Percentiles rank a stretch among this genome's conserved stretches.
Evolutionary conservation across 805 yeast species (phyloP).

Genomic region (Teunomyces kruisii): DNA sequence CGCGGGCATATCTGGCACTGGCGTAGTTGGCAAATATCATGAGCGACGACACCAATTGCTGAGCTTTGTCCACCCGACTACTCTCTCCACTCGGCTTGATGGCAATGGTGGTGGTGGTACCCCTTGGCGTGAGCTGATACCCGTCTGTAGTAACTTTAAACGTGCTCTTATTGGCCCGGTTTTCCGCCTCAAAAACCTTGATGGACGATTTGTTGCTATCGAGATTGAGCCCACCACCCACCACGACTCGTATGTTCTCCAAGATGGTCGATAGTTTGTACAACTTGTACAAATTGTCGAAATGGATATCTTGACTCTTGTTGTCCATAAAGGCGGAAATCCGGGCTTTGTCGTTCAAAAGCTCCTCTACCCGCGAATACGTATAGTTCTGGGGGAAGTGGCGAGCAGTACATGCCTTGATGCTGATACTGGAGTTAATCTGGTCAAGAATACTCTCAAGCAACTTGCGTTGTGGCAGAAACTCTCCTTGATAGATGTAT

Average conservation of each 20-base stretch:
- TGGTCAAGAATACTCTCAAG: conserved; percentile 3
- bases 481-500: conserved; percentile 12
- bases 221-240: conserved; percentile 23
- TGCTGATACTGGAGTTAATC: conserved; percentile 16
- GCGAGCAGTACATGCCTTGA: conserved; percentile 24
- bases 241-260: conserved; percentile 19
- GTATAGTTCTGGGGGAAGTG: conserved; percentile 47
- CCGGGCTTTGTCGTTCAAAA: conserved; percentile 34
- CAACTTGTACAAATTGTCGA: conserved; percentile 26
- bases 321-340: conserved; percentile 9
- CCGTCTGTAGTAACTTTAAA: conserved; percentile 11
- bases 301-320: conserved; percentile 17
- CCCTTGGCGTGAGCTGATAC: conserved; percentile 14
- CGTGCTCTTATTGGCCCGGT: background rate
- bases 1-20: conserved; percentile 47
- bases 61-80: conserved; percentile 45
- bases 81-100: conserved; percentile 15
- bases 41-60: conserved; percentile 70
- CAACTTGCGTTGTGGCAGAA: conserved; percentile 4
- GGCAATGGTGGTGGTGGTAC: conserved; percentile 12
- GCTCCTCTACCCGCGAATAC: conserved; percentile 59
- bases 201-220: conserved; percentile 14
- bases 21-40: conserved; percentile 81
- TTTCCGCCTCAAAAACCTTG: conserved; percentile 9
- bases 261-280: conserved; percentile 26